Percentiles rank a stretch among this genome's conserved stretches.
Evolutionary conservation across 257 asterid genomes (phyloP).

Genomic region (Capsicum rhomboideum): DNA sequence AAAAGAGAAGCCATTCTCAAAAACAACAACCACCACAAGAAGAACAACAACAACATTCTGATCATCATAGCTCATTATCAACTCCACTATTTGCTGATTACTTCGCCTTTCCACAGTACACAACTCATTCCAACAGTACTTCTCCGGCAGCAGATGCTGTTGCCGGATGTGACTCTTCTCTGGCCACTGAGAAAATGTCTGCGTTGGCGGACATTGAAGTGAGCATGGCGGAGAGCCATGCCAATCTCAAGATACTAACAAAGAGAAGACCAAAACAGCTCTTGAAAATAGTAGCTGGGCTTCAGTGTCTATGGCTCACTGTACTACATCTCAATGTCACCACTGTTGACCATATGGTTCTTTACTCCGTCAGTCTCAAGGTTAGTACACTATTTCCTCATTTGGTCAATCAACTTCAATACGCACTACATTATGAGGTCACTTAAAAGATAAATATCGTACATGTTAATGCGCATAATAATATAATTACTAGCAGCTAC

Average conservation of each 20-base stretch:
- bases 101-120: slow-evolving; percentile 38
- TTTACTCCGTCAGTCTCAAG: slow-evolving; percentile 36
- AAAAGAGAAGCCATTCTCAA: neutral
- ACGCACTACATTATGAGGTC: neutral
- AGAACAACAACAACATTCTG: neutral
- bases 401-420: neutral
- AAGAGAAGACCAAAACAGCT: slow-evolving; percentile 34
- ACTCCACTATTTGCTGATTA: slow-evolving; percentile 28
- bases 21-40: neutral
- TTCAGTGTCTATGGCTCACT: slow-evolving; percentile 35
- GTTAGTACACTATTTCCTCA: neutral
- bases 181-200: neutral
- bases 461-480: neutral
- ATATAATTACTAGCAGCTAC: neutral
- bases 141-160: neutral
- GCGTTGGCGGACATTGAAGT: slow-evolving; percentile 36
- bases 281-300: slow-evolving; percentile 31
- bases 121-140: slow-evolving; percentile 5
- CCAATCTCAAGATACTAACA: slow-evolving; percentile 32
- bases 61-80: neutral
- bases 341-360: slow-evolving; percentile 30
- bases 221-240: slow-evolving; percentile 44
- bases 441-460: neutral
- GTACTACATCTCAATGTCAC: slow-evolving; percentile 38
- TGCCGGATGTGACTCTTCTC: neutral